Evolutionary conservation across 768 basidiomycete genomes (phyloP), one percentile per base, ranked within the genome.

Genomic region (Agaricus blazei): DNA sequence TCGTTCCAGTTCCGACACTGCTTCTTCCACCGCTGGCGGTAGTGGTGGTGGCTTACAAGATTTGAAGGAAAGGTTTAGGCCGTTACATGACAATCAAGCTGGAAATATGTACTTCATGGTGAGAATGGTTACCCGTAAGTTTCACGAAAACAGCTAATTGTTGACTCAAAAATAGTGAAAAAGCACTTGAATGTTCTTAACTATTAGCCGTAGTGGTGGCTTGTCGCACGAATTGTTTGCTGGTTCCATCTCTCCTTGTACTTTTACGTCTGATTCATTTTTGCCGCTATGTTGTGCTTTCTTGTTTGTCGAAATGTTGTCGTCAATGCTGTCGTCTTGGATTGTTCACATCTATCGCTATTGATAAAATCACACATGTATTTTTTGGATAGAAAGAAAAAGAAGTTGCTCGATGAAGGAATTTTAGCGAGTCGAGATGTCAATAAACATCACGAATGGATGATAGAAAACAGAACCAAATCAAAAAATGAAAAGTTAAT

Each of bases 61-160:
- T 1, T 87, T 72, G 74, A 73, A 71, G 58, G 68, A 71, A 5
- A 72, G 68, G 3, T 90, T 86, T 72, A 82, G 72, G 64, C 82
- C 80, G 0, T 66, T 87, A 11, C 77, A 89, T 61, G 52, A 59
- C 2, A 76, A 72, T 36, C 81, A 82, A 71, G 67, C 72, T 0
- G 66, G 65, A 1, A 58, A 76, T 42, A 87, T 87, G 85, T 86
- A 85, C 58, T 86, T 84, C 58, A 82, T 81, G 63, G 75, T 76
- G 45, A 34, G 72, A 67, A 15, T 47, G 11, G 2, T 44, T 24
- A 4, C 24, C 11, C 19, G 8, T 12, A 34, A 8, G 8, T 34
- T 34, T 34, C 11, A 3, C 7, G 11, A 11, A 34, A 12, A 28
- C 11, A 26, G 5, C 23, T 45, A 9, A 45, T 45, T 45, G 7